Percentiles rank a stretch among this genome's conserved stretches.
phyloP scores from a whole-genome alignment of 768 basidiomycete genomes.

The Pleurotus cornucopiae region DNA sequence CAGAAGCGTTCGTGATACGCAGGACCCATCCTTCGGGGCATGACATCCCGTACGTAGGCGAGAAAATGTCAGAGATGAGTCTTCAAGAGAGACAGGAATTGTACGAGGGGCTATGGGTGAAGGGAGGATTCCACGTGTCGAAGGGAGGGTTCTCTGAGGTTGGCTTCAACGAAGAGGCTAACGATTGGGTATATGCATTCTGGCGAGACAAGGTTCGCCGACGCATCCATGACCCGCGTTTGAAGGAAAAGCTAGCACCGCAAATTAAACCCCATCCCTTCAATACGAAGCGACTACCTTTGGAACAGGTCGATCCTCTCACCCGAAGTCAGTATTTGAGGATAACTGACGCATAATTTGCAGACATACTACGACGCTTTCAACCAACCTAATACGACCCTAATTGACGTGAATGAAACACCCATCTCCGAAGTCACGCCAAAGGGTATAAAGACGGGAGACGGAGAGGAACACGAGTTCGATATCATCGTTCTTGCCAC shows the following conservation, averaged over 20 bases:
- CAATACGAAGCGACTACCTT: conserved; percentile 17
- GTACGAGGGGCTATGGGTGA: conserved; percentile 18
- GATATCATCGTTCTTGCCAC: conserved; percentile 16
- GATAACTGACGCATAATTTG: background rate
- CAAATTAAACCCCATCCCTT: conserved; percentile 19
- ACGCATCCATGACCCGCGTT: conserved; percentile 16
- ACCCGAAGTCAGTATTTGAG: too few species aligned
- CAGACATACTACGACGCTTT: conserved; percentile 10
- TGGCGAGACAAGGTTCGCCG: conserved; percentile 20
- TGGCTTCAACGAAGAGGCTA: conserved; percentile 15
- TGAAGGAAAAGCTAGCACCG: conserved; percentile 21
- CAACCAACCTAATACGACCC: conserved; percentile 13
- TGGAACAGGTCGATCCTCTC: conserved; percentile 13
- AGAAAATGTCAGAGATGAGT: too few species aligned
- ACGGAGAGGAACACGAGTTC: conserved; percentile 12
- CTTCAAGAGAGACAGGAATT: conserved; percentile 17
- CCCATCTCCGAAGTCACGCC: conserved; percentile 12
- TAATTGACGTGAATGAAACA: conserved; percentile 13
- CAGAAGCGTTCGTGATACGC: background rate
- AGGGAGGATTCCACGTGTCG: conserved; percentile 19
- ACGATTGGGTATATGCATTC: conserved; percentile 19
- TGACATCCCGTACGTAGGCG: too few species aligned
- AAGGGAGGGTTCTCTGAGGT: conserved; percentile 15
- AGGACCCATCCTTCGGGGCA: too few species aligned
- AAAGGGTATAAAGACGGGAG: conserved; percentile 11